Evolutionary conservation across 2,329 filamentous ascomycete genomes (phyloP).

Genomic region (Fusarium miscanthi): DNA sequence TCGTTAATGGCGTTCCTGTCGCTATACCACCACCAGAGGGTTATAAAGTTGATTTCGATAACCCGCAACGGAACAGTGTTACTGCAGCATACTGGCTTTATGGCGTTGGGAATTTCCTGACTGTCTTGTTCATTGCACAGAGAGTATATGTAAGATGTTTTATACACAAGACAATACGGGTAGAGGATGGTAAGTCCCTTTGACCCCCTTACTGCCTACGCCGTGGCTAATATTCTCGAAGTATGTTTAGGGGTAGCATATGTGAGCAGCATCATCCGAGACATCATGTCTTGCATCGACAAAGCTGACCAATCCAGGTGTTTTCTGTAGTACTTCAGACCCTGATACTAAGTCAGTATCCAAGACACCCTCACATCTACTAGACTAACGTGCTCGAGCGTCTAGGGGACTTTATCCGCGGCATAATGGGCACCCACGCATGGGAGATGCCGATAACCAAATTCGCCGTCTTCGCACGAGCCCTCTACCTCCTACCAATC

Average conservation of each 20-base stretch:
- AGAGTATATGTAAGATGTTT: constrained; percentile 39
- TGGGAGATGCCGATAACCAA: constrained; percentile 33
- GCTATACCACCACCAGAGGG: constrained; percentile 42
- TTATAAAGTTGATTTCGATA: constrained; percentile 47
- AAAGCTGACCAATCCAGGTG: neutral
- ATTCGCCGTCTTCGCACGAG: constrained; percentile 7
- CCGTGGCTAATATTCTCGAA: neutral
- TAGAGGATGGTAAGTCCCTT: constrained; percentile 9
- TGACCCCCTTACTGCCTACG: neutral
- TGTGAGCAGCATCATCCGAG: neutral
- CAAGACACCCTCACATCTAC: neutral
- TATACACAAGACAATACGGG: constrained; percentile 2
- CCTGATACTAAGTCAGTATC: constrained; percentile 14
- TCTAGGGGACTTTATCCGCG: constrained; percentile 16
- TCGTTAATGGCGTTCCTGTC: constrained; percentile 42
- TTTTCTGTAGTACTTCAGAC: constrained; percentile 23
- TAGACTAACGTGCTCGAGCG: neutral
- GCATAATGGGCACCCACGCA: constrained; percentile 25
- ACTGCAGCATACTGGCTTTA: constrained; percentile 41
- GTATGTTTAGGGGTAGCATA: constrained; percentile 19
- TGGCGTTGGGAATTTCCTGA: constrained; percentile 24
- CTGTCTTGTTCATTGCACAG: constrained; percentile 36
- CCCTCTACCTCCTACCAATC: constrained; percentile 11
- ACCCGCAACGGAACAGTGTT: constrained; percentile 36
- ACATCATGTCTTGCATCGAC: neutral